Base-by-base conservation (phyloP, 352 stramenopile species). In the Phytophthora pluvialis region DNA sequence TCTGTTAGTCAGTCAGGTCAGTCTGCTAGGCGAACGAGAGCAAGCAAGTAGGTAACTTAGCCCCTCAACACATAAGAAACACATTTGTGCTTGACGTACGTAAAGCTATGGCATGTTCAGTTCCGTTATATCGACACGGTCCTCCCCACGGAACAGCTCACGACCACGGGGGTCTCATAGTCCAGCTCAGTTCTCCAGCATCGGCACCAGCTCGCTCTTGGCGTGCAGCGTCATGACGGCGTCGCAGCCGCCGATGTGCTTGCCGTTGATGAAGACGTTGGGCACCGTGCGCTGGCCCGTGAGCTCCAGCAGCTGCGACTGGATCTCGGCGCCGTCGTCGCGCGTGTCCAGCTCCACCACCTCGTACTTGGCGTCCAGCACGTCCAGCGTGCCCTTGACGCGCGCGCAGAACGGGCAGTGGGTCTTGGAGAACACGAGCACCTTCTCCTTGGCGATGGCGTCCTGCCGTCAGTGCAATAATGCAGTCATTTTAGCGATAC, bases 211-310 rank as follows among this genome's bases (percentile, higher is more conserved):
- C 72, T 91, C 76, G 31, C 78, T 78, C 45, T 71, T 69, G 13
- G 73, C 72, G 62, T 93, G 78, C 42, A 93, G 77, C 15, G 38
- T 64, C 60, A 88, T 64, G 9, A 82, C 72, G 11, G 73, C 68
- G 69, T 99, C 96, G 60, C 97, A 98, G 55, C 97, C 97, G 67
- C 97, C 97, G 57, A 99, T 85, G 85, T 98, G 93, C 67, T 98
- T 81, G 60, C 96, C 96, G 45, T 97, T 97, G 67, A 99, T 95
- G 78, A 99, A 99, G 32, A 99, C 95, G 80, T 99, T 99, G 2
- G 98, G 97, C 43, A 99, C 97, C 1, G 95, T 99, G 69, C 89
- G 85, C 70, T 99, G 96, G 51, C 94, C 95, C 39, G 96, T 99
- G 45, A 99, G 79, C 7, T 93, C 70, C 29, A 91, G 60, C 39